phyloP scores from a whole-genome alignment of 2,329 filamentous ascomycete genomes.

The Calycina herbarum region DNA sequence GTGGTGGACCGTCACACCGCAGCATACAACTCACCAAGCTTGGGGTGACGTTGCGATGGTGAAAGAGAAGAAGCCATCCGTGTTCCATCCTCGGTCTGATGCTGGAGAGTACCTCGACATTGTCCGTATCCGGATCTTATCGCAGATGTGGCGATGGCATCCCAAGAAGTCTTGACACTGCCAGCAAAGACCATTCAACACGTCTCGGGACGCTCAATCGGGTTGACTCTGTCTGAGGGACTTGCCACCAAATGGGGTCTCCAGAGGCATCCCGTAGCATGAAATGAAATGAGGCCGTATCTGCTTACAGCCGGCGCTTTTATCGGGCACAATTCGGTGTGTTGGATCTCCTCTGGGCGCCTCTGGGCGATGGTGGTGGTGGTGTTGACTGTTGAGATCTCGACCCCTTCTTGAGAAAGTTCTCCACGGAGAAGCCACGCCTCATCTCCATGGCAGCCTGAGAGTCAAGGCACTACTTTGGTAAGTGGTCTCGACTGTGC shows the following conservation, averaged over 20 bases:
- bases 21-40: constrained; percentile 5
- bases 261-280: no score
- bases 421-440: no score
- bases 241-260: background rate
- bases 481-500: no score
- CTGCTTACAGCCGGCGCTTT: background rate
- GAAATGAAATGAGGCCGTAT: no score
- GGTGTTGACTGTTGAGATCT: background rate
- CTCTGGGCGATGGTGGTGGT: background rate
- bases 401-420: background rate
- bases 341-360: background rate
- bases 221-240: background rate
- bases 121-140: background rate
- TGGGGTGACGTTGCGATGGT: background rate
- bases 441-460: no score
- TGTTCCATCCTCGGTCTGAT: background rate
- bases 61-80: background rate
- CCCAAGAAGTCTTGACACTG: background rate
- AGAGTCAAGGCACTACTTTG: no score
- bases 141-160: background rate
- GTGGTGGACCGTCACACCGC: constrained; percentile 1
- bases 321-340: background rate
- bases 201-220: background rate
- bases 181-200: background rate
- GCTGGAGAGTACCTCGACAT: background rate